Evolutionary conservation across 768 basidiomycete species (phyloP).

Genomic region (Termitomyces sp.): DNA sequence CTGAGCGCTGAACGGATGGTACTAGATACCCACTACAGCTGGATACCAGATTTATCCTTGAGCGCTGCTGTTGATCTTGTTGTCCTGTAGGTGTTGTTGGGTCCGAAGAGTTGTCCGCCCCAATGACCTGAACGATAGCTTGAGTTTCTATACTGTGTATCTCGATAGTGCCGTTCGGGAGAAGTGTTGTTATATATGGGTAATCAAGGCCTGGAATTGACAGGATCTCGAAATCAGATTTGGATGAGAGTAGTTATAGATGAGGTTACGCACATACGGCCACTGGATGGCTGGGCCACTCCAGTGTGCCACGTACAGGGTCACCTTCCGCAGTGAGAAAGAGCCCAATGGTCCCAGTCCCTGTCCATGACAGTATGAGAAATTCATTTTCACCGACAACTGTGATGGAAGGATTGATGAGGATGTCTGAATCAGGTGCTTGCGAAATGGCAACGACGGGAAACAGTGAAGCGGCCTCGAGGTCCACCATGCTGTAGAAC

Average conservation of each 20-base stretch:
- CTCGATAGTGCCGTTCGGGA: constrained; percentile 76
- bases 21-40: constrained; percentile 44
- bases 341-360: constrained; percentile 74
- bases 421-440: constrained; percentile 35
- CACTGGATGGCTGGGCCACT: constrained; percentile 79
- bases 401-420: constrained; percentile 64
- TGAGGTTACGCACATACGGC: constrained; percentile 58
- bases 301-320: constrained; percentile 84
- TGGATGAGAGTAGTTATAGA: background rate
- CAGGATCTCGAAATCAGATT: background rate
- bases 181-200: constrained; percentile 74
- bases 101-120: constrained; percentile 30
- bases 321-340: constrained; percentile 85
- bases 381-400: constrained; percentile 79
- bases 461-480: constrained; percentile 65
- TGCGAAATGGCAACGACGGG: constrained; percentile 81
- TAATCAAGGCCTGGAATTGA: constrained; percentile 64
- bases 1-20: constrained; percentile 44
- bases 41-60: constrained; percentile 32
- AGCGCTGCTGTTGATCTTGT: constrained; percentile 17
- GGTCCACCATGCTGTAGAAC: constrained; percentile 75
- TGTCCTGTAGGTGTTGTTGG: constrained; percentile 14
- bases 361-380: constrained; percentile 83
- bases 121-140: constrained; percentile 63
- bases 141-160: constrained; percentile 81